Base-by-base conservation (phyloP, 2,329 filamentous ascomycete species). In the Trichoderma atrobrunneum region DNA sequence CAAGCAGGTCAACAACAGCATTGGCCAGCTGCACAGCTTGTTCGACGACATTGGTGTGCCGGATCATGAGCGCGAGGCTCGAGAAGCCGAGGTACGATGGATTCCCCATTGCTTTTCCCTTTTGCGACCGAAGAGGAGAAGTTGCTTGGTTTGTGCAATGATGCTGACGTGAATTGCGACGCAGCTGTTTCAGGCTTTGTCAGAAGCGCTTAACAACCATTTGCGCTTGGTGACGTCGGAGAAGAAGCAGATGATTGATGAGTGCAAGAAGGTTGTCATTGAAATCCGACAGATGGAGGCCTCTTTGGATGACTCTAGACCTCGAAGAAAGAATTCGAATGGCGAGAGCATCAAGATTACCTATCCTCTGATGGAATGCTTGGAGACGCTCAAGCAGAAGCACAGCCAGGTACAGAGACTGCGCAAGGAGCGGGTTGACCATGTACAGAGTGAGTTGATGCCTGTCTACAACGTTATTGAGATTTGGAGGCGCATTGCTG, bases 41-140 rank as follows among this genome's bases (percentile, higher is more conserved):
- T 99, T 98, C 79, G 96, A 99, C 81, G 95, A 99, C 80, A 99
- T 99, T 79, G 96, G 96, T 72, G 93, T 99, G n/a, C 90, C 95
- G 32, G 90, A 86, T 78, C 94, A 97, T 90, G 96, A 98, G 82
- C 92, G 96, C 79, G 94, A 98, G 80, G 87, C 89, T 64, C 89
- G 96, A 78, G 95, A 98, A 81, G 89, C 93, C 80, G 94, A 98
- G 90, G 95, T 97, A 85, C 79, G 62, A 43, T 26, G 26, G 72
- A 30, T 56, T 16, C 21, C 36, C 24, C 43, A 14, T 26, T 36
- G 18, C 16, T 7, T n/a, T 16, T 24, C 1, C 1, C 36, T 16
- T 64, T 48, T 48, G 36, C 61, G 34, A 43, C 0, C 7, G 8
- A n/a, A 32, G 18, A 43, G 26, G 3, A n/a, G 24, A 54, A 12